Evolutionary conservation across 345 rosid species (phyloP), one percentile per base, ranked within the genome.

Genomic region (Anastatica hierochuntica): DNA sequence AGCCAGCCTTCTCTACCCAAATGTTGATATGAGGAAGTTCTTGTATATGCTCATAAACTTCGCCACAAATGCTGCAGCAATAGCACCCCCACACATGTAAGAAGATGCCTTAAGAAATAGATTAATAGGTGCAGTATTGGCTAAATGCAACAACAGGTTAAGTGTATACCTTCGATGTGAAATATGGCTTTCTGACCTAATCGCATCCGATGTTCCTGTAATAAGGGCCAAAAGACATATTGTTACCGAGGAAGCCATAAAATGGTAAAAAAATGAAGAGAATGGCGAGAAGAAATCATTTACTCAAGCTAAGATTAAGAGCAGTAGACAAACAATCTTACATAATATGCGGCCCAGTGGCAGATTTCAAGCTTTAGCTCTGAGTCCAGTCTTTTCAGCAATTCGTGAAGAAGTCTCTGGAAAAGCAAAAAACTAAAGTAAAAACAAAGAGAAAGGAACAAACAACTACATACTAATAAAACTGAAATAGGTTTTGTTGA

Each of bases 321-420:
- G 34, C 15, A 9, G 29, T 4, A 29, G 42, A 21, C 20, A 36
- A 38, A 15, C 48, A 23, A 53, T 56, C 95, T 76, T 72, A 92
- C 95, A 74, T 92, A 83, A 74, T 88, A 88, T 49, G 97, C 94
- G 17, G 97, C 98, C 97, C 97, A 92, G 55, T 83, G 97, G 71
- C 95, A 76, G 53, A 81, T 73, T 77, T 92, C 95, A 58, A 83
- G 97, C 81, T 92, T 92, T 38, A 88, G 72, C 56, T 92, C 97
- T 6, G 84, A 80, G 72, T 92, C 98, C 44, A 88, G 71, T 76
- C 78, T 88, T 83, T 76, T 83, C 76, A 88, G 61, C 62, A 92
- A 71, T 70, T 92, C 97, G 55, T 75, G 71, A 37, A 81, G 82
- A 58, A 88, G 77, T 59, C 74, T 81, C 97, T 92, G 88, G 45